Evolutionary conservation across 2,329 filamentous ascomycete genomes (phyloP), one percentile per base, ranked within the genome.

Genomic region (Nigrograna mackinnonii): DNA sequence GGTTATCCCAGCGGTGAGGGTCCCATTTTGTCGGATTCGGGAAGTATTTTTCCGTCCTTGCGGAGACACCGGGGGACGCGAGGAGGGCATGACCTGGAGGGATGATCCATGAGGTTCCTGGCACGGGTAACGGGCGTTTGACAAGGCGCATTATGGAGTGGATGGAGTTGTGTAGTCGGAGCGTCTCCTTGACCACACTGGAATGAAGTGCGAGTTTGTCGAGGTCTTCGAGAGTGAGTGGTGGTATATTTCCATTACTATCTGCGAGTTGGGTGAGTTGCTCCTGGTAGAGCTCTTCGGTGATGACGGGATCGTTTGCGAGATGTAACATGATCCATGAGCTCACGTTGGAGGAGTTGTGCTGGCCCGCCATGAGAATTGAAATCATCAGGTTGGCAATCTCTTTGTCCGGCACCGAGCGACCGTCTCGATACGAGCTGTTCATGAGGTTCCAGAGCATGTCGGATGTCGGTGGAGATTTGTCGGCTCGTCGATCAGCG

Each of bases 121-220:
- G 82, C 14, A 95, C 80, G 7, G 82, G 79, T 82, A 95, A 89
- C 43, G 89, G 89, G 47, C 81, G 80, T 73, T 90, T 94, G 66
- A 95, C 90, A 54, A 86, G 85, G 50, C 90, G 87, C 76, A 95
- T 81, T 60, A 95, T 92, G 22, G 87, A 91, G 78, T 95, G 89
- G 58, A 95, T 95, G 1, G 90, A 89, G 1, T 88, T 85, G 67
- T 95, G 87, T 13, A 95, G 77, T 49, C 90, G 86, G 18, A 95
- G 82, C 2, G 90, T 94, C 72, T 95, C 90, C 73, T 90, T 91
- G 71, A 95, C 79, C 53, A 94, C 84, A 55, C 86, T 84, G 57
- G 84, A 78, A 74, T 91, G 86, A 14, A 95, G 79, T 35, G 88
- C 82, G 30, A 95, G 79, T 68, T 85, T 85, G 56, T 85, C 78